phyloP scores from a whole-genome alignment of 768 basidiomycete genomes.

The Termitomyces sp. region DNA sequence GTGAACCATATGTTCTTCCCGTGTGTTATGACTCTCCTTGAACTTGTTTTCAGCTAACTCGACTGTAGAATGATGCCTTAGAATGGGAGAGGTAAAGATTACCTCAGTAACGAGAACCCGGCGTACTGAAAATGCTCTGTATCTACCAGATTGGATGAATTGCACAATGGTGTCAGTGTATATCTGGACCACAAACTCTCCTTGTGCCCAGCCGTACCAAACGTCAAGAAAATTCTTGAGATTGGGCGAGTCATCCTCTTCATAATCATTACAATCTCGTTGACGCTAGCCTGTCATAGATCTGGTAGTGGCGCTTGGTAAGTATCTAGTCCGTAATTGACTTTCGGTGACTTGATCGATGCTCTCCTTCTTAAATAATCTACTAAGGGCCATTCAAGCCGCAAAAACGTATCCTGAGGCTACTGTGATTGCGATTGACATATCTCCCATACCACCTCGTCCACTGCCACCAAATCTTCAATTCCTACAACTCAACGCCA shows the following conservation, averaged over 20 bases:
- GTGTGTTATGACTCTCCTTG: background rate
- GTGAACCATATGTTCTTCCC: background rate
- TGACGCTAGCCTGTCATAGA: background rate
- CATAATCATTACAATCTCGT: background rate
- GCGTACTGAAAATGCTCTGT: too few relatives aligned
- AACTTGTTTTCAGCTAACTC: background rate
- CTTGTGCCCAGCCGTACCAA: background rate
- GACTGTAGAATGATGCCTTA: background rate
- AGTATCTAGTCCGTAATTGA: background rate
- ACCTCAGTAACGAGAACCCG: background rate
- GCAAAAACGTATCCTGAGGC: constrained; percentile 2
- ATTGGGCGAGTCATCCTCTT: background rate
- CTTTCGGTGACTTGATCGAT: too few relatives aligned
- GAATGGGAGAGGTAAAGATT: constrained; percentile 1
- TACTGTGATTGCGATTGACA: constrained; percentile 3
- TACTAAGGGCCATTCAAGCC: background rate
- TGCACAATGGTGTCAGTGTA: background rate
- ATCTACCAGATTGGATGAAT: background rate
- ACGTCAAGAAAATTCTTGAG: constrained; percentile 1
- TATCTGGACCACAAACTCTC: constrained; percentile 2
- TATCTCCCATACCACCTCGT: background rate
- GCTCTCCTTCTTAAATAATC: background rate
- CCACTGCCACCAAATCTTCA: background rate
- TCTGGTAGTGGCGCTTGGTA: constrained; percentile 3
- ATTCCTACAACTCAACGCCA: background rate